Evolutionary conservation across 441 rosid genomes (phyloP).

Genomic region (Kokia cookei): DNA sequence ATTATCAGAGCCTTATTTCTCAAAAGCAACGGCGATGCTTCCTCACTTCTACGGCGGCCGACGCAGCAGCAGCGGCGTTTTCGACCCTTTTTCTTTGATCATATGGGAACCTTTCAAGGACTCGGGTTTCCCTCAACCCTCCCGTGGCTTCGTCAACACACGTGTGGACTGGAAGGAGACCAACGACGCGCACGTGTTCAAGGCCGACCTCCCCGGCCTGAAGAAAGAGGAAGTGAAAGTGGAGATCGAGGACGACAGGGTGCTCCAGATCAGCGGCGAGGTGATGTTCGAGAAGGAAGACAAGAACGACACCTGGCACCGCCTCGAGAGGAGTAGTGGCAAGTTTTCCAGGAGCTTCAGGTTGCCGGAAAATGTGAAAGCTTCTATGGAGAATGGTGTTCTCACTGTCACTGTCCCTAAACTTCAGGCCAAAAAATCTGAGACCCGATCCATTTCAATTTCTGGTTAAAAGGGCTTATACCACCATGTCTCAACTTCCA

Average conservation of each 20-base stretch:
- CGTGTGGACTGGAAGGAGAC: constrained; percentile 49
- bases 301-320: constrained; percentile 40
- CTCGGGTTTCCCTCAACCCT: constrained; percentile 4
- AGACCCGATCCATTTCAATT: background rate
- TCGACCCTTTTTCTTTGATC: constrained; percentile 31
- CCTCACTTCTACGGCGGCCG: constrained; percentile 25
- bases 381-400: constrained; percentile 40
- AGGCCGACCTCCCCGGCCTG: constrained; percentile 20
- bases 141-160: constrained; percentile 16
- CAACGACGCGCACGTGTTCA: constrained; percentile 35
- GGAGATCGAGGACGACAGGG: constrained; percentile 10
- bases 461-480: background rate
- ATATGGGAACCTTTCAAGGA: constrained; percentile 31
- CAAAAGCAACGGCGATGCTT: constrained; percentile 22
- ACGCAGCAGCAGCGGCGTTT: constrained; percentile 19
- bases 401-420: constrained; percentile 38
- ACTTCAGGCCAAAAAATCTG: constrained; percentile 24
- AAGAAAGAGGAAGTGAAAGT: background rate
- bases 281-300: constrained; percentile 41
- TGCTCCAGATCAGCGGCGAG: constrained; percentile 47
- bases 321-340: constrained; percentile 36
- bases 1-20: background rate
- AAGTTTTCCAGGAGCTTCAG: constrained; percentile 34
- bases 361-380: constrained; percentile 41
- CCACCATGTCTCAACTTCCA: background rate